A percentile compares a stretch with the other conserved stretches of the same genome.
Evolutionary conservation across 1,284 basidiomycete species (phyloP).

Genomic region (Porogramme epimiltina): DNA sequence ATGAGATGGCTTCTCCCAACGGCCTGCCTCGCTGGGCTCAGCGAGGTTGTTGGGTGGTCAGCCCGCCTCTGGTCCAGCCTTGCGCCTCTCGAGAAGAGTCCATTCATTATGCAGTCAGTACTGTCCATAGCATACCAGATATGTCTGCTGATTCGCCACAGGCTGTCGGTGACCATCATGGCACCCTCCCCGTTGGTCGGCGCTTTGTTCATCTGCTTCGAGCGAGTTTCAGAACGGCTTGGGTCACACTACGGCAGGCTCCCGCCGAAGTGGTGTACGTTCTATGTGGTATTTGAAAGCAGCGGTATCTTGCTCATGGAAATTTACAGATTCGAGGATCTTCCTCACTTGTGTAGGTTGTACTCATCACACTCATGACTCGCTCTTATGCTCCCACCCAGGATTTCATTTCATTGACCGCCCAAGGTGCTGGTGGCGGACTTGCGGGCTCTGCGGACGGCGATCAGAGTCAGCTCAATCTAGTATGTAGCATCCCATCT

Average conservation of each 20-base stretch:
- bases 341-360: slow-evolving; percentile 36
- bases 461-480: slow-evolving; percentile 2
- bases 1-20: slow-evolving; percentile 59
- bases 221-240: slow-evolving; percentile 40
- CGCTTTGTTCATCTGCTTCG: slow-evolving; percentile 49
- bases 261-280: slow-evolving; percentile 39
- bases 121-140: slow-evolving; percentile 34
- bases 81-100: slow-evolving; percentile 19
- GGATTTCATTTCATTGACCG: slow-evolving; percentile 43
- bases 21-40: slow-evolving; percentile 45
- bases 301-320: background rate
- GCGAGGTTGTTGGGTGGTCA: slow-evolving; percentile 55
- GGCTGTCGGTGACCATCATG: slow-evolving; percentile 41
- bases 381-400: slow-evolving; percentile 4
- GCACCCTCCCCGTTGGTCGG: slow-evolving; percentile 50
- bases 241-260: slow-evolving; percentile 37
- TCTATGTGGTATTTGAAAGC: background rate
- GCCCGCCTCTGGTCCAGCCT: slow-evolving; percentile 35
- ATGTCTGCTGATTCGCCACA: slow-evolving; percentile 27
- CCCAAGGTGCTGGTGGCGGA: slow-evolving; percentile 47
- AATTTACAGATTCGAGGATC: slow-evolving; percentile 40
- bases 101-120: slow-evolving; percentile 35
- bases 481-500: background rate
- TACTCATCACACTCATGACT: too few relatives aligned
- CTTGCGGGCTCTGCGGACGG: slow-evolving; percentile 21